Base-by-base conservation (phyloP, 768 basidiomycete genomes). In the Austroboletus festivus region DNA sequence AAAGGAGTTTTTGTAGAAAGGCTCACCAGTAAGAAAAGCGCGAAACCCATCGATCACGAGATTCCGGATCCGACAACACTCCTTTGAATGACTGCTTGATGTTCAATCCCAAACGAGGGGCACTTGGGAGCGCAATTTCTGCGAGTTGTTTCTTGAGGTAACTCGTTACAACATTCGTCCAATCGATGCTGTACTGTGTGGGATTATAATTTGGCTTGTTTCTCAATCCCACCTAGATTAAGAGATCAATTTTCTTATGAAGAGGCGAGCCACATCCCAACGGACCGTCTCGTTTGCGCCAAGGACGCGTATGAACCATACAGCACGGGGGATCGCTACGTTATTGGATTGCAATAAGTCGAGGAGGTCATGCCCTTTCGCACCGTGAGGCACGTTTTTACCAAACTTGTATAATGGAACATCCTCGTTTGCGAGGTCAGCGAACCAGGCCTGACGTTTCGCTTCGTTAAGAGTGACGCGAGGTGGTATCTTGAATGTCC, bases 81-180 rank as follows among this genome's bases (percentile, higher is more conserved):
- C 87, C 84, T 61, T 89, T 91, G 67, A 93, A 93, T 0, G 83
- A 84, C 50, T 85, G 84, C 58, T 90, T 92, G 60, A 92, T 87
- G 55, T 87, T 89, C 43, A 89, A 65, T 8, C 84, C 85, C 11
- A 78, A 79, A 31, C 89, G 77, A 15, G 87, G 86, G 22, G 88
- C 82, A 59, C 82, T 88, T 2, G 91, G 90, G 22, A 93, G 72
- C 11, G 80, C 80, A 47, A 93, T 91, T 22, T 90, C 87, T 5
- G 73, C 73, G 10, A 93, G 71, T 56, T 89, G 89, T 58, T 91
- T 92, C 71, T 86, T 89, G 68, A 93, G 71, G 59, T 91, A 88
- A 43, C 81, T 75, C 0, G 86, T 89, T 26, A 93, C 79, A 8
- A 89, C 77, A 57, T 81, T 86, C 2, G 91, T 84, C 88, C 89